phyloP scores from a whole-genome alignment of 345 rosid genomes.

The Triadica sebifera region DNA sequence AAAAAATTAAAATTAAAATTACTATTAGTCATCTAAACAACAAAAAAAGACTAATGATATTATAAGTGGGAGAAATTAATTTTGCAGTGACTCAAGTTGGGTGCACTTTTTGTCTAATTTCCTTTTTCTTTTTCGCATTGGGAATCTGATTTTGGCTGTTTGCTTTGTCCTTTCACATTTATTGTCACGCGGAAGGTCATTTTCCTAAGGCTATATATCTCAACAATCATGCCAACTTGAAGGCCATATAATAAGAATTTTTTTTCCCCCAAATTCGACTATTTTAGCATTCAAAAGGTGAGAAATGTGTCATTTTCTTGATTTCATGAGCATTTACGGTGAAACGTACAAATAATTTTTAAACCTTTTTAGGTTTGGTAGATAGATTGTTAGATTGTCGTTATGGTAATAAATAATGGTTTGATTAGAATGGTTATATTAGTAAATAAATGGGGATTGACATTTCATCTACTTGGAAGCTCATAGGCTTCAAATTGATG shows the following conservation, averaged over 20 bases:
- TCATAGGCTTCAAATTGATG: no score
- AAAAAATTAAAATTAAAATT: no score
- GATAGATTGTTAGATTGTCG: neutral
- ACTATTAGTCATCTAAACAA: no score
- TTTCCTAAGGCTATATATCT: neutral
- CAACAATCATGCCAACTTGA: neutral
- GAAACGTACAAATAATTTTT: neutral
- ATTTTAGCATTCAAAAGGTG: no score
- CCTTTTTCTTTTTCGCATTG: neutral
- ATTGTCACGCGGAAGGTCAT: neutral
- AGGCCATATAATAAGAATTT: no score
- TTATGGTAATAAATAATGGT: neutral
- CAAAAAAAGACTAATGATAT: neutral
- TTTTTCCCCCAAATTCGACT: no score
- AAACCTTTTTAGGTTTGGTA: neutral
- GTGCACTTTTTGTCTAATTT: neutral
- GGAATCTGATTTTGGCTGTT: conserved; percentile 18
- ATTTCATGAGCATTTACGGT: neutral
- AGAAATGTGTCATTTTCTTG: conserved; percentile 5
- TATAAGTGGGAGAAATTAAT: neutral
- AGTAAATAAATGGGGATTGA: no score
- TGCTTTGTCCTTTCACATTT: conserved; percentile 3
- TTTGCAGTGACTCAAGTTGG: neutral
- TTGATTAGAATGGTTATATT: no score
- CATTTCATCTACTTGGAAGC: no score